A percentile compares a stretch with the other conserved stretches of the same genome.
Conservation (phyloP, 257 asterid species). For the Asclepias syriaca region DNA sequence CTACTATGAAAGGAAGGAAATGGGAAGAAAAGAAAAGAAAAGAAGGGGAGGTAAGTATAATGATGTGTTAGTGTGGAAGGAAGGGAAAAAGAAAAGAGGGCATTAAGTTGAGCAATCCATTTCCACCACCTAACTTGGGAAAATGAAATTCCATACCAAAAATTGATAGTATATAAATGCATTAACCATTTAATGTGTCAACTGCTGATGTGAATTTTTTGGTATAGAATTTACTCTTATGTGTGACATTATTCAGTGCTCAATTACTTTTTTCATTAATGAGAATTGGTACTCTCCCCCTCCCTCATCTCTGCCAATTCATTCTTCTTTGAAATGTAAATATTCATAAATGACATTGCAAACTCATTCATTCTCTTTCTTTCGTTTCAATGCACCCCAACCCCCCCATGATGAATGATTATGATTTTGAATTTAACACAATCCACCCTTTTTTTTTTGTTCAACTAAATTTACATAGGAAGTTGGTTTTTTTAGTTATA, state of each 20-base stretch:
- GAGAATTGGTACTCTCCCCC: background rate
- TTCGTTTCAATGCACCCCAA: background rate
- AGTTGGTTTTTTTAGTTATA: no score
- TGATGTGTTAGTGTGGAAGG: background rate
- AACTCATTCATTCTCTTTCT: background rate
- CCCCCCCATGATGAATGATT: no score
- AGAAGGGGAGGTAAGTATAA: no score
- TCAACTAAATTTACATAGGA: no score
- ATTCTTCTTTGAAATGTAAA: no score
- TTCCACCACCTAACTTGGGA: slow-evolving; percentile 4
- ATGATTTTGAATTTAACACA: no score
- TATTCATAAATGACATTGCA: background rate
- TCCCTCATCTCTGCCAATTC: background rate
- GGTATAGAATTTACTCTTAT: slow-evolving; percentile 5
- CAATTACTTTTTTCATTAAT: slow-evolving; percentile 5
- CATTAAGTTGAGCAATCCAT: slow-evolving; percentile 3
- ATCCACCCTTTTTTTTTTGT: no score
- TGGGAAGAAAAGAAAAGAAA: no score
- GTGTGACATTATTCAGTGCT: slow-evolving; percentile 1
- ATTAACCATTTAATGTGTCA: background rate
- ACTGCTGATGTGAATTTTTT: slow-evolving; percentile 7
- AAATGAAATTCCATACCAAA: slow-evolving; percentile 6
- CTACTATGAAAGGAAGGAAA: no score
- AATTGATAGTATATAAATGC: background rate
- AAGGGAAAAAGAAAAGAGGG: background rate